Evolutionary conservation across 176 grass and related monocot genomes (phyloP).

Genomic region (Bromus sterilis): DNA sequence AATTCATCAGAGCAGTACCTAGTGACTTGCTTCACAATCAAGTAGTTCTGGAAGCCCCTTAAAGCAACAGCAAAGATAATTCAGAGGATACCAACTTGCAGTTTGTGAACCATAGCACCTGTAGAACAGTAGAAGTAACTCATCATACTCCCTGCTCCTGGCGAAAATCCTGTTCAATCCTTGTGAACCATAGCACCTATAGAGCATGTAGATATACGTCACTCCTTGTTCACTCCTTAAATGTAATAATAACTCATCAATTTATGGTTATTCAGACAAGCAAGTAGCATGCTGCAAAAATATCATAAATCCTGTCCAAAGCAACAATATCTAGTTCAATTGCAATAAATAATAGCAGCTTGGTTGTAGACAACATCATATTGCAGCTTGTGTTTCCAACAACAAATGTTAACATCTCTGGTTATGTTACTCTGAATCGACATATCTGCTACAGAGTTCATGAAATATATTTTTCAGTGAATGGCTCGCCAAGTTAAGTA

Average conservation of each 20-base stretch:
- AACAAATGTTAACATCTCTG: neutral
- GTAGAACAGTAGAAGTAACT: no score
- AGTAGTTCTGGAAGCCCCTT: conserved; percentile 73
- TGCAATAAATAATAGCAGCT: neutral
- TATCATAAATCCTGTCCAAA: neutral
- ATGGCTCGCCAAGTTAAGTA: neutral
- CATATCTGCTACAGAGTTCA: neutral
- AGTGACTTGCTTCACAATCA: conserved; percentile 75
- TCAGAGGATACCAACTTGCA: neutral
- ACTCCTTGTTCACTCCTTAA: no score
- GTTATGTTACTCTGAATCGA: neutral
- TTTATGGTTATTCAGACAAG: neutral
- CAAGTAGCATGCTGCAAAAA: neutral
- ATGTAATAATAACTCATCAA: no score
- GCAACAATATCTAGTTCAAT: neutral
- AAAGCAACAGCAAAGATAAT: neutral
- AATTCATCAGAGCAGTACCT: conserved; percentile 65
- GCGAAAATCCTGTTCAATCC: no score
- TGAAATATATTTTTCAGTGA: neutral
- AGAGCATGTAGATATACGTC: no score
- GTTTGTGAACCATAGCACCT: no score
- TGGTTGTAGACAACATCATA: no score
- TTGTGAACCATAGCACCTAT: no score
- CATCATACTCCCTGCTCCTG: no score
- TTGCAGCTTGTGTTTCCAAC: neutral